These are phyloP conservation scores for Rugonectria rugulosa DNA, from an alignment of 2,329 filamentous ascomycete species.

Conservation along the genomic window DNA sequence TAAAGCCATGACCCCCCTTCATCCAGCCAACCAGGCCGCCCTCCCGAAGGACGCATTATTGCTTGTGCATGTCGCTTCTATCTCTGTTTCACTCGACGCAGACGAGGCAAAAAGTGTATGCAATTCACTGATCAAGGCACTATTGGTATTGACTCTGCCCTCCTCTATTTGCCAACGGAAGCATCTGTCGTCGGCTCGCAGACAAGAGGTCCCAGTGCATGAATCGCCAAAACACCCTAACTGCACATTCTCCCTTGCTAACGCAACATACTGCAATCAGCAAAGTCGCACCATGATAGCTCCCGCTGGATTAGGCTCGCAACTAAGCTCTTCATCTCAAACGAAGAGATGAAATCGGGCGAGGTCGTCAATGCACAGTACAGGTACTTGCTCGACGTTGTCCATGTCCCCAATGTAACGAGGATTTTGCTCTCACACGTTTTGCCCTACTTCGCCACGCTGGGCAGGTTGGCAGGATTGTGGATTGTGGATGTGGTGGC, in stretches of 20 bases:
- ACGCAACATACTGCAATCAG: too few relatives aligned
- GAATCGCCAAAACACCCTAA: not conserved
- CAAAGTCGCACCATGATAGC: not conserved
- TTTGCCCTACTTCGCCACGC: slow-evolving; percentile 8
- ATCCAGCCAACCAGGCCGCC: too few relatives aligned
- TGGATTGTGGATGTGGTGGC: not conserved
- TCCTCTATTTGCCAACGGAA: not conserved
- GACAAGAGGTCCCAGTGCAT: not conserved
- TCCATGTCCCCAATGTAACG: not conserved
- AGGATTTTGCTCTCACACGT: slow-evolving; percentile 1
- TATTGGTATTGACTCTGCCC: not conserved
- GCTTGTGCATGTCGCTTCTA: slow-evolving; percentile 9
- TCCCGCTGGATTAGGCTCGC: not conserved
- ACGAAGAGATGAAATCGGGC: not conserved
- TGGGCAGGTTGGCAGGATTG: too few relatives aligned
- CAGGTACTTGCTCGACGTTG: slow-evolving; percentile 2
- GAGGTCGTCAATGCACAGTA: slow-evolving; percentile 20
- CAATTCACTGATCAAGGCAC: slow-evolving; percentile 4
- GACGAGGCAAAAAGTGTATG: not conserved
- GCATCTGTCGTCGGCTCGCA: too few relatives aligned
- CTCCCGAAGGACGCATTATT: not conserved
- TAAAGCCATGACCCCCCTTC: not conserved
- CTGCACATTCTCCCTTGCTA: not conserved
- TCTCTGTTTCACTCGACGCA: not conserved
- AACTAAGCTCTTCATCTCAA: not conserved